Evolutionary conservation across 2,329 filamentous ascomycete species (phyloP).

Genomic region (Aspergillus chevalieri): DNA sequence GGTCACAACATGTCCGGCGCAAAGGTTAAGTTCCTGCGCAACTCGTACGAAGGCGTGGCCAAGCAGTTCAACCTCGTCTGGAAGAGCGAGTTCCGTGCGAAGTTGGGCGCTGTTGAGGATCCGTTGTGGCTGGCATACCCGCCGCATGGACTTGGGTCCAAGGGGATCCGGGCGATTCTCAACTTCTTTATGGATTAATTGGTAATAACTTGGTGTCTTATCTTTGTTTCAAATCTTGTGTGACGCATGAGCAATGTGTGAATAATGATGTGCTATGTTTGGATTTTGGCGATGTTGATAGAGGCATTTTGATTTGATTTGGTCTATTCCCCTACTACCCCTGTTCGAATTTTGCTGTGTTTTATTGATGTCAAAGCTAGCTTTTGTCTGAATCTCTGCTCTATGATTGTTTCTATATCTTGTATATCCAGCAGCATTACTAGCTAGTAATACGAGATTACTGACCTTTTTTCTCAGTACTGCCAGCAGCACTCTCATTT

Average conservation of each 20-base stretch:
- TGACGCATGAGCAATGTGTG: neutral
- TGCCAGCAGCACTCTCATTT: neutral
- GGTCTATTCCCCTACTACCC: neutral
- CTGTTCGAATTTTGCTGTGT: neutral
- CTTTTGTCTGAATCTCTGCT: neutral
- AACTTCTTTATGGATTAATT: slow-evolving; percentile 71
- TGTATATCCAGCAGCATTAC: neutral
- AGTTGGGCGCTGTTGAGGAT: slow-evolving; percentile 79
- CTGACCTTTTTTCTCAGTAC: neutral
- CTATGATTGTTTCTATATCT: no score
- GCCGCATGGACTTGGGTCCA: slow-evolving; percentile 72
- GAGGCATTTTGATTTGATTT: neutral
- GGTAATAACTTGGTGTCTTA: neutral
- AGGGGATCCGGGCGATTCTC: slow-evolving; percentile 77
- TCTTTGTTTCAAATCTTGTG: neutral
- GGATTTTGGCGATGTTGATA: neutral
- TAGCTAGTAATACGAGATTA: slow-evolving; percentile 7
- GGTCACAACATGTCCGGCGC: slow-evolving; percentile 77
- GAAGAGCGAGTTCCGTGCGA: slow-evolving; percentile 85
- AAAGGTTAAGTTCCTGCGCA: slow-evolving; percentile 72
- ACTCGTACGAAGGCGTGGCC: slow-evolving; percentile 74
- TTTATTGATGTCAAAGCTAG: neutral
- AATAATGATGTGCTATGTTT: neutral
- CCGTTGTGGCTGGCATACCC: slow-evolving; percentile 88
- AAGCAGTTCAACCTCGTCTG: slow-evolving; percentile 74